Base-by-base conservation (phyloP, 2,329 filamentous ascomycete genomes). In the Aspergillus chevalieri region DNA sequence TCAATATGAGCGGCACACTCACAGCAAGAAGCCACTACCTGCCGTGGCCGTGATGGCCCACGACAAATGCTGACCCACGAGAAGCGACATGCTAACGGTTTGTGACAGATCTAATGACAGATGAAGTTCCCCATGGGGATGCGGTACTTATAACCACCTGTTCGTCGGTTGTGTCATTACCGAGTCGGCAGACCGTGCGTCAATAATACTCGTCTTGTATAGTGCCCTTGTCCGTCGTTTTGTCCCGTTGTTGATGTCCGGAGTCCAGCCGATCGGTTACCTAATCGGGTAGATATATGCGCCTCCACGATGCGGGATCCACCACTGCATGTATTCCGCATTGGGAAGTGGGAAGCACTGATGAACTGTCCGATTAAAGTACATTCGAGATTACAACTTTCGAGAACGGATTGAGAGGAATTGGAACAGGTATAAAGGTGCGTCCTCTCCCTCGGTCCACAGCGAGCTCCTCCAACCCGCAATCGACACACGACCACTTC, bases 1-100 rank as follows among this genome's bases (percentile, higher is more conserved):
- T 24, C 12, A 14, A 28, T 6, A 39, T 17, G 62, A 12, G 59
- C 60, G 8, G 63, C 65, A 46, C 67, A 72, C 58, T 67, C 67
- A 67, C 39, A 69, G 58, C 46, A 67, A 51, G 50, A 67, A 67
- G 43, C 71, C 71, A 44, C 68, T 61, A 15, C 71, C 71, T 39
- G 72, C 71, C 53, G 72, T 71, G 28, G 69, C 61, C 10, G 68
- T 71, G 39, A 74, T 71, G 45, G 69, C 70, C 65, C 67, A 71
- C 46, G 70, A 65, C 14, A 76, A 63, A n/a, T 65, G 45, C 39
- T 48, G 47, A 17, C 64, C 65, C 26, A 57, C 57, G 38, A 67
- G 61, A 44, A 65, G 50, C 38, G 60, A 57, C 63, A 57, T 57
- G 28, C 10, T 52, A 15, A 15, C 12, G 9, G 12, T 19, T 21